Evolutionary conservation across 176 grass and related monocot species (phyloP), one percentile per base, ranked within the genome.

Genomic region (Otatea glauca): DNA sequence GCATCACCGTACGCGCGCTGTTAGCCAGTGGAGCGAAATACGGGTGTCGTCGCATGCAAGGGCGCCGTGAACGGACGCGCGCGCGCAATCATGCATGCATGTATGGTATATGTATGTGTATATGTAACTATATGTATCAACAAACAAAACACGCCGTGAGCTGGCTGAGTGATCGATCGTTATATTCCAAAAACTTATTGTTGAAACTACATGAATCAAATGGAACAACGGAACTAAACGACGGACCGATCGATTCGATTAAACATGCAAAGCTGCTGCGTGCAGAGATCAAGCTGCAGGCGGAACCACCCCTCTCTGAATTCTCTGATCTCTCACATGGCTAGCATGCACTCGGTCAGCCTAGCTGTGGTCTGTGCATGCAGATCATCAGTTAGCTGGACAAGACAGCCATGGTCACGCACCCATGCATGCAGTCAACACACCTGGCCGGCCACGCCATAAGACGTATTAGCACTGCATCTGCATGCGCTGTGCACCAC

Each of bases 401-500:
- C 68, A 3, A 3, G 12, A 21, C 68, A 11, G 55, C 11, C n/a
- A n/a, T 29, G 24, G 53, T 16, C 23, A 83, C 58, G 54, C 20
- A 5, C 41, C 53, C 76, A 80, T 86, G 68, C 84, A 67, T 68
- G 83, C 73, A 65, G 38, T 9, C 37, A 17, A 32, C 72, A 82
- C 23, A 70, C 58, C 32, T 58, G 79, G 35, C 35, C 34, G 34
- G 35, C 45, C 44, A 29, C 6, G 44, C 23, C 70, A 18, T 50
- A 7, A 56, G 18, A 18, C 53, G 49, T 55, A 55, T 18, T 20
- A 55, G 53, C 53, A 55, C 53, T 21, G 37, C 37, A 21, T 67
- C 38, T 43, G 10, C n/a, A 13, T 45, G 68, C 6, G 41, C 6
- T 27, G 44, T 49, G 23, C 27, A 72, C 44, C 70, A 49, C 44